These are phyloP conservation scores for Hsuehochloa calcarea DNA, from an alignment of 176 grass and related monocot genomes.

Conservation along the genomic window DNA sequence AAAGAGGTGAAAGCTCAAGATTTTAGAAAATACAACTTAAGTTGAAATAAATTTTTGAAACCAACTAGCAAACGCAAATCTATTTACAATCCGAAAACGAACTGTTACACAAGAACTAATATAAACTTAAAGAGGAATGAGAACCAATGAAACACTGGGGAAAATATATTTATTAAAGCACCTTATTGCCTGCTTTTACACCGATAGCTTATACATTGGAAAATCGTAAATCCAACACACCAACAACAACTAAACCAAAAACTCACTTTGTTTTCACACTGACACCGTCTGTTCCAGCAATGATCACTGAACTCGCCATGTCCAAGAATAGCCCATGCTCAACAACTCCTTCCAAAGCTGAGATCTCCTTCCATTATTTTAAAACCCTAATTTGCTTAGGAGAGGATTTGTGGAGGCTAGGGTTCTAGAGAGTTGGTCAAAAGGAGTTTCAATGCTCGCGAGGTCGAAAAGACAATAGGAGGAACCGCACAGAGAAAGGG, in stretches of 20 bases:
- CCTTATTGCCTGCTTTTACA: constrained; percentile 30
- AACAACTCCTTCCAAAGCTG: constrained; percentile 81
- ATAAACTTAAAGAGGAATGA: neutral
- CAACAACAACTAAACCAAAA: constrained; percentile 4
- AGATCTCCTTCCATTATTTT: constrained; percentile 78
- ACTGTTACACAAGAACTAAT: neutral
- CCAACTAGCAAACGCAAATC: no score
- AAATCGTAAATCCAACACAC: constrained; percentile 18
- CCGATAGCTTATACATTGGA: constrained; percentile 22
- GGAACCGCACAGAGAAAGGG: no score
- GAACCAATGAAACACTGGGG: neutral
- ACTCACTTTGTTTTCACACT: constrained; percentile 80
- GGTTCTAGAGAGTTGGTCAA: no score
- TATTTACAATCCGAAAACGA: no score
- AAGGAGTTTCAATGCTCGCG: no score
- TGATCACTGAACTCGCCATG: constrained; percentile 88
- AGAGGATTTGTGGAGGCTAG: no score
- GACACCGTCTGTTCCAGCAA: constrained; percentile 84
- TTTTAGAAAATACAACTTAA: no score
- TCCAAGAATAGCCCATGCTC: constrained; percentile 93
- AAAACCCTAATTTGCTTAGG: no score
- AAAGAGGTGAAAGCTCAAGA: no score
- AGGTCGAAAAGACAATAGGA: no score
- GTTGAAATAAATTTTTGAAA: no score
- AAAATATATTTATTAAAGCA: constrained; percentile 44